Base-by-base conservation (phyloP, 306 rosid species). In the Trifolium fragiferum region DNA sequence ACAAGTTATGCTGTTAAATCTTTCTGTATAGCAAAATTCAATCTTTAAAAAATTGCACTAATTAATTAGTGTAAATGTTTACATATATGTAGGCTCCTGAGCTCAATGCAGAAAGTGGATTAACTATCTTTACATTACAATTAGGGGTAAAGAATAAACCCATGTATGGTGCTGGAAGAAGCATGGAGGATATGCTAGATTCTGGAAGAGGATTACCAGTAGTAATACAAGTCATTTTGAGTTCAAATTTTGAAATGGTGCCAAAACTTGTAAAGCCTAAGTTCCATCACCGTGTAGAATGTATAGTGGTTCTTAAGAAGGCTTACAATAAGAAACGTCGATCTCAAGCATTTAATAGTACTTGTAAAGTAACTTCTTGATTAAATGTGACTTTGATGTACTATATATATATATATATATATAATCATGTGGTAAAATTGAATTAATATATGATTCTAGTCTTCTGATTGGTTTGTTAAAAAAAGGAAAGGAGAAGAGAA, bases 111-210 rank as follows among this genome's bases (percentile, higher is more conserved):
- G 93, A 88, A 77, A 85, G 83, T 40, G 98, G 98, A 0, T 41
- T 70, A 51, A 86, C 92, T 13, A 23, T 83, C 15, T 89, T 84
- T 59, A 5, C 15, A 8, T 18, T 92, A 4, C 30, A 78, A 10
- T 77, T 90, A 44, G 95, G 89, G 46, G 82, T 82, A 12, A 87
- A 75, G 76, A 86, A 85, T 49, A 94, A 81, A 84, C 65, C 88
- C 0, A 77, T 94, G 96, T 94, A 94, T 60, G 99, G 99, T 19
- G 99, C 97, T 3, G 99, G 99, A 66, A 83, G 96, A 71, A 85
- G 76, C 76, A 94, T 94, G 97, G 84, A 90, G 33, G 99, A 92
- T 68, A 76, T 82, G 89, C 70, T 94, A 4, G 87, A 89, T 20
- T 94, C 97, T 3, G 89, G 81, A 60, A 80, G 46, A 19, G 93